Base-by-base conservation (phyloP, 1,139 yeast genomes). In the Taiozyma sp. region DNA sequence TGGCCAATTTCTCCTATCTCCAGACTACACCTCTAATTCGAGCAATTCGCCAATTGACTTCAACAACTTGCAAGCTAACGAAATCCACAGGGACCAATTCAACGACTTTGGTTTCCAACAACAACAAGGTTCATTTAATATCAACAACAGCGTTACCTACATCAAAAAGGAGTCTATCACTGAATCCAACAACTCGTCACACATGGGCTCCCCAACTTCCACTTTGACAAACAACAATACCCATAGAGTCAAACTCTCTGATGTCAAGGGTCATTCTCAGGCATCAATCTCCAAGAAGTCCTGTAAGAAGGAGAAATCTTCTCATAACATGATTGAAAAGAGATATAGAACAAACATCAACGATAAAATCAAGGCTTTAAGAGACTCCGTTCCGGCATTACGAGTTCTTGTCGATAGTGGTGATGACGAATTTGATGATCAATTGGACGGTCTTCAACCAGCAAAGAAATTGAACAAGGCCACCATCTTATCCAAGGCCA, bases 401-500 rank as follows among this genome's bases (percentile, higher is more conserved):
- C 70, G 81, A 39, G 70, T 72, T 23, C 67, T 74, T 29, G 69
- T 69, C 38, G 65, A 66, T 39, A 66, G 70, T 41, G 74, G 72
- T 9, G 67, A 69, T 22, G 70, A 65, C 13, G 69, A 69, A 27
- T 73, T 48, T 12, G 59, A 58, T 30, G 65, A 56, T 45, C 74
- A 84, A 56, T 72, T 91, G 56, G 97, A 90, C 61, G 97, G 97
- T 2, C 75, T 91, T 52, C 78, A 84, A n/a, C 97, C 97, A 0
- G 96, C 97, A 4, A 74, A 81, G 49, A 90, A 89, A 65, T 75
- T 91, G 59, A 91, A 90, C 70, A 92, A 92, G 68, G 97, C 97
- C 8, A 85, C 90, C 48, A 91, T 92, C 30, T 75, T 92, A 57
- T 80, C 90, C 48, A 89, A 91, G 65, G 96, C 97, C 6, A 87